Conservation (phyloP, 305 asterid genomes). For the Stenogyne calaminthoides region DNA sequence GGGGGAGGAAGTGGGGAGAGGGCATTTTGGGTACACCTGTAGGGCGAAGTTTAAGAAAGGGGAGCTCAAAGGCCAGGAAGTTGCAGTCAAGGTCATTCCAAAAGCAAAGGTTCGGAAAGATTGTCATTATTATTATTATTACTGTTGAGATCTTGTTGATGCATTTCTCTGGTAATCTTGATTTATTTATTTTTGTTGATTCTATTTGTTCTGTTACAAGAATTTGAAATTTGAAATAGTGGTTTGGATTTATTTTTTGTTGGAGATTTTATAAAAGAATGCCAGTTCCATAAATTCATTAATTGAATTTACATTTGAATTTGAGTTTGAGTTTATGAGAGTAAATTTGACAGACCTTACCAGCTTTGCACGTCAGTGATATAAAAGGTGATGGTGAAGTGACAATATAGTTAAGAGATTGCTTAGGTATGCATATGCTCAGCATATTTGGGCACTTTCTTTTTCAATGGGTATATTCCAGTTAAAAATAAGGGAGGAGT, state of each 20-base stretch:
- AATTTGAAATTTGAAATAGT: not conserved
- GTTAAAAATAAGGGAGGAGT: not conserved
- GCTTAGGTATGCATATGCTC: not conserved
- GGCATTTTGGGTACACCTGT: constrained; percentile 97
- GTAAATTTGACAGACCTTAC: not conserved
- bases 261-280: not conserved
- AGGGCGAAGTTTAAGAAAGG: constrained; percentile 89
- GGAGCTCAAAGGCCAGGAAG: constrained; percentile 84
- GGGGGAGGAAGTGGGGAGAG: constrained; percentile 96
- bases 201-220: not conserved
- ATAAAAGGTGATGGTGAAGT: not conserved
- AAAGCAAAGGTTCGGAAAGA: constrained; percentile 63
- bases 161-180: constrained; percentile 26
- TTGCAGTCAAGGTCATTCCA: constrained; percentile 96
- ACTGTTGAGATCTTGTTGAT: not conserved
- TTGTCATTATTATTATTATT: not conserved
- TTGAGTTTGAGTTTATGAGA: constrained; percentile 17
- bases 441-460: not conserved
- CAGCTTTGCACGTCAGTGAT: not conserved
- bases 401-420: not conserved
- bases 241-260: not conserved
- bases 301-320: too few relatives aligned
- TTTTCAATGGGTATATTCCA: not conserved
- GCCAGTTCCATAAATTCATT: too few relatives aligned
- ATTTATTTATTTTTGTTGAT: not conserved